Percentiles rank a stretch among this genome's conserved stretches.
Evolutionary conservation across 2,329 filamentous ascomycete species (phyloP).

Genomic region (Corniculantispora saksenae): DNA sequence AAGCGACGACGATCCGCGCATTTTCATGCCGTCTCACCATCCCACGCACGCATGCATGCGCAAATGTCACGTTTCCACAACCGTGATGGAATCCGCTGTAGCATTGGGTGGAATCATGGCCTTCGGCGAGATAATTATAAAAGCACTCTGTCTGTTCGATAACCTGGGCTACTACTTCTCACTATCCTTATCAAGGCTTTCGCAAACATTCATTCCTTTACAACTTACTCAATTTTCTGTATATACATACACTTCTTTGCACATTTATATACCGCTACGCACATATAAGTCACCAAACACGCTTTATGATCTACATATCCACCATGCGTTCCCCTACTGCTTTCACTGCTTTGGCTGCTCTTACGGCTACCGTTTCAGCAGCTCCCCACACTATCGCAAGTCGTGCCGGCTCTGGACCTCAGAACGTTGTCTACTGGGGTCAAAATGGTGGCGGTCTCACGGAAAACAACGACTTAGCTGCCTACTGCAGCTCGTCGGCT

Average conservation of each 20-base stretch:
- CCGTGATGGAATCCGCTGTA: background rate
- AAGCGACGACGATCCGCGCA: constrained; percentile 5
- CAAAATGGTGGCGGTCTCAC: constrained; percentile 29
- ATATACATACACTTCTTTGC: constrained; percentile 1
- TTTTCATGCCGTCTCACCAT: background rate
- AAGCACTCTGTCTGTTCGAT: background rate
- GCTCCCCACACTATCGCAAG: constrained; percentile 13
- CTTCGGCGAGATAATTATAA: background rate
- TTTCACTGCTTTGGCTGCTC: background rate
- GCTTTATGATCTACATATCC: background rate
- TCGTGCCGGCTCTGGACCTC: constrained; percentile 24
- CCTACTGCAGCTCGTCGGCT: constrained; percentile 38
- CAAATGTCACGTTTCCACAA: constrained; percentile 12
- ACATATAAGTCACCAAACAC: background rate
- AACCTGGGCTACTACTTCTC: background rate
- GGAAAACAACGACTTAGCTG: constrained; percentile 37
- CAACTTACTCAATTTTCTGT: background rate
- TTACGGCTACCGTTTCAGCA: constrained; percentile 18
- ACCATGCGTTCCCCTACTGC: constrained; percentile 4
- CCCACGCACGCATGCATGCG: background rate
- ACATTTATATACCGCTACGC: background rate
- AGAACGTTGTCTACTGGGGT: constrained; percentile 35
- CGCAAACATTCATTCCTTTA: background rate
- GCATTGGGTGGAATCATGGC: background rate
- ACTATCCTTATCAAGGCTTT: background rate